These are phyloP conservation scores for Coniophora puteana DNA, from an alignment of 1,284 basidiomycete genomes.

Conservation along the genomic window DNA sequence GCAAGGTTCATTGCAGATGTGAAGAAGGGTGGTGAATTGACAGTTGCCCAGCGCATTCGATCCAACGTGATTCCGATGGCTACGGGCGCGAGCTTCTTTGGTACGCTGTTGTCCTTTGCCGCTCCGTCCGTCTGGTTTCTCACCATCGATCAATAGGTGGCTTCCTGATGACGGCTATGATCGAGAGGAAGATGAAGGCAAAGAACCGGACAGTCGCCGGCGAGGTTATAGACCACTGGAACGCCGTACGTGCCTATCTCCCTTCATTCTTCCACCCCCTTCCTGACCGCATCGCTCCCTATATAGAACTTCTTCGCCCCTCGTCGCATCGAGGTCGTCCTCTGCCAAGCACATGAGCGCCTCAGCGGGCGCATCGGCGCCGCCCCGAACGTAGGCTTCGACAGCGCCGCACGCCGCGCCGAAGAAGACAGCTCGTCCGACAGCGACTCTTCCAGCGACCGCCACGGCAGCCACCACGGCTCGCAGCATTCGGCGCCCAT, in stretches of 20 bases:
- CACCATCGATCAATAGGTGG: slow-evolving; percentile 11
- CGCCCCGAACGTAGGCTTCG: slow-evolving; percentile 18
- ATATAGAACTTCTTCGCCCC: slow-evolving; percentile 30
- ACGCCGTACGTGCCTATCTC: slow-evolving; percentile 18
- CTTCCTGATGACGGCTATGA: slow-evolving; percentile 16
- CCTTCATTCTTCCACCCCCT: no score
- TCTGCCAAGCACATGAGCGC: slow-evolving; percentile 24
- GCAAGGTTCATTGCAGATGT: slow-evolving; percentile 24
- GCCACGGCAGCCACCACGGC: not conserved
- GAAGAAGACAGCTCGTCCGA: slow-evolving; percentile 8
- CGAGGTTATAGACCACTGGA: slow-evolving; percentile 29
- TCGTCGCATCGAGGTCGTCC: slow-evolving; percentile 24
- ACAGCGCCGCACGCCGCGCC: slow-evolving; percentile 18
- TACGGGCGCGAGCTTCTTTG: slow-evolving; percentile 17
- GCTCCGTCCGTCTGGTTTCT: not conserved
- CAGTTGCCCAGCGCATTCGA: slow-evolving; percentile 23
- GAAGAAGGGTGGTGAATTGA: slow-evolving; percentile 21
- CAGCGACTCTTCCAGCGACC: slow-evolving; percentile 1
- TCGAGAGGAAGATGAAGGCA: slow-evolving; percentile 23
- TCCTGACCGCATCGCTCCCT: not conserved
- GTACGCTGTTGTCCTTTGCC: slow-evolving; percentile 11
- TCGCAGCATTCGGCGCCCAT: not conserved
- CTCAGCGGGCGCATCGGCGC: slow-evolving; percentile 21
- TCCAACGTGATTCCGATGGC: slow-evolving; percentile 22
- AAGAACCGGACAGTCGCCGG: slow-evolving; percentile 25